Evolutionary conservation across 805 yeast genomes (phyloP).

Genomic region (Scheffersomyces coipomensis): DNA sequence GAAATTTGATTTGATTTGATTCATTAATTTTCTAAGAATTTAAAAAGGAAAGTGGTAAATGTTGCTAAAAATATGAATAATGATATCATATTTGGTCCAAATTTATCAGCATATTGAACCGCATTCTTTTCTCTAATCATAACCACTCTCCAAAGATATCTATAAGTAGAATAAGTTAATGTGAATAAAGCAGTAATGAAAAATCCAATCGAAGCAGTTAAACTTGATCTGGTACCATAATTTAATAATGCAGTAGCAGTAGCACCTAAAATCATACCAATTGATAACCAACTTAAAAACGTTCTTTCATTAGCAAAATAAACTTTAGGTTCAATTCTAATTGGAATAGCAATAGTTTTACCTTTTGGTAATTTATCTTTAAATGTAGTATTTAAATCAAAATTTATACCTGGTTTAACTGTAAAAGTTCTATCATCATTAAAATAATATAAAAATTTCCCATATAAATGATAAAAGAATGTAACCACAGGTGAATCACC

Average conservation of each 20-base stretch:
- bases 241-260: conserved; percentile 84
- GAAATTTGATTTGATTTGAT: neutral
- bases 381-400: conserved; percentile 42
- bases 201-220: conserved; percentile 84
- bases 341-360: conserved; percentile 86
- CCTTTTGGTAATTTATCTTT: conserved; percentile 80
- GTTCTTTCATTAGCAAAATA: conserved; percentile 98
- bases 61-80: conserved; percentile 69
- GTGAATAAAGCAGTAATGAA: conserved; percentile 77
- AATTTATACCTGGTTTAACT: conserved; percentile 44
- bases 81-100: conserved; percentile 87
- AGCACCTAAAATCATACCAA: conserved; percentile 83
- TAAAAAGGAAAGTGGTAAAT: conserved; percentile 57
- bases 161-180: conserved; percentile 66
- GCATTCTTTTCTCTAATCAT: conserved; percentile 82
- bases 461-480: conserved; percentile 30
- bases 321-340: conserved; percentile 97
- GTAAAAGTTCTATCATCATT: conserved; percentile 46
- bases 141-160: conserved; percentile 78
- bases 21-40: conserved; percentile 30
- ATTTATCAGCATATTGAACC: conserved; percentile 78
- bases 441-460: conserved; percentile 37
- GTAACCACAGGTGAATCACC: conserved; percentile 31
- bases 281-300: conserved; percentile 88
- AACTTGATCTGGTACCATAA: conserved; percentile 72